Base-by-base conservation (phyloP, 2,329 filamentous ascomycete genomes). In the Botrytis fragariae region DNA sequence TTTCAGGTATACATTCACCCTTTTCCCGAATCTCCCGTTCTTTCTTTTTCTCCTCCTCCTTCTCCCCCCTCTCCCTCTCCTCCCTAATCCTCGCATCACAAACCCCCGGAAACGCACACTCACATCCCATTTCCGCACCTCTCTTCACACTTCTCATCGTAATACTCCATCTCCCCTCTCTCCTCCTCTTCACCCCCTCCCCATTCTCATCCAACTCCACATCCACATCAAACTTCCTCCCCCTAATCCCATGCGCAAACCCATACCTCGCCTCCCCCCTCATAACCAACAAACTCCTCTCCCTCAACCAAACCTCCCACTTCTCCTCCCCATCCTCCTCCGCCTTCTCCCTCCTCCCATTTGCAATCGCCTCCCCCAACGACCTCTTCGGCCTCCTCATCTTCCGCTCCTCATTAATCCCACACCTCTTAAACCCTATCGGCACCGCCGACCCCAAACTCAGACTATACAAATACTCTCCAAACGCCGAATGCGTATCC, bases 401-500 rank as follows among this genome's bases (percentile, higher is more conserved):
- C 29, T 60, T 72, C 59, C 69, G 54, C 42, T 45, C 68, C n/a
- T 59, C 65, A 35, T 59, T 69, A 5, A 42, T 20, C 6, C 54
- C 72, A 70, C 64, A 69, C 7, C 42, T 60, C 25, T 73, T 70
- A 32, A 65, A 59, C 9, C 25, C 57, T 57, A 69, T 70, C 18
- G 54, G 51, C 0, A 65, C 64, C 5, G 25, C 12, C 16, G 44
- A n/a, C 10, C 42, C 65, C 2, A 65, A 10, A 25, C 51, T 59
- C 12, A 69, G 8, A 45, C 67, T 81, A 72, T 82, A 82, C 16
- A 82, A 79, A 74, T 81, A 80, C 61, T 82, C 81, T 72, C 80
- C 35, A 72, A 74, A 86, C 14, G 83, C 80, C 68, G 81, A 83
- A 79, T 89, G 88, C 4, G 88, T 88, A 80, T 90, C 88, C 71